phyloP scores from a whole-genome alignment of 176 grass and related monocot species.

The Oryza punctata region DNA sequence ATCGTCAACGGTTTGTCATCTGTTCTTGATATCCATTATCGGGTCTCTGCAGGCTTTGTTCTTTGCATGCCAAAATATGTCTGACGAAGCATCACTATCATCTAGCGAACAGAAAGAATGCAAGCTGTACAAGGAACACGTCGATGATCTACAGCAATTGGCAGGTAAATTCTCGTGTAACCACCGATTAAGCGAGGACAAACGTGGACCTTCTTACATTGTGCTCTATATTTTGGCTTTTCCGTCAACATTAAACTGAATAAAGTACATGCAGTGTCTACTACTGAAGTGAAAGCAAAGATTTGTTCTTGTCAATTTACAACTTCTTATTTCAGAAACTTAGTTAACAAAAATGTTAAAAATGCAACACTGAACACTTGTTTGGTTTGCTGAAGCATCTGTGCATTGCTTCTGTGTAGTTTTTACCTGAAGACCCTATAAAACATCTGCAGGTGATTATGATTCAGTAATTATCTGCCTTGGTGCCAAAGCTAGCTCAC shows the following conservation, averaged over 20 bases:
- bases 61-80: slow-evolving; percentile 68
- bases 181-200: neutral
- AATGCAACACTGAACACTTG: neutral
- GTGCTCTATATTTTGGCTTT: neutral
- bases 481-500: slow-evolving; percentile 63
- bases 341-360: neutral
- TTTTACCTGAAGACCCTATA: neutral
- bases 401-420: neutral
- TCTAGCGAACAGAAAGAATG: slow-evolving; percentile 42
- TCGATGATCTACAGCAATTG: slow-evolving; percentile 60
- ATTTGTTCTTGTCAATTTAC: slow-evolving; percentile 8
- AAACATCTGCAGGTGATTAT: slow-evolving; percentile 71
- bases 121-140: slow-evolving; percentile 56
- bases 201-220: neutral
- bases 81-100: slow-evolving; percentile 44
- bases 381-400: neutral
- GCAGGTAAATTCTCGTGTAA: slow-evolving; percentile 43
- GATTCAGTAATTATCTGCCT: slow-evolving; percentile 86
- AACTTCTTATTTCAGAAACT: neutral
- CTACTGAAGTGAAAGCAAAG: neutral
- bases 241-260: slow-evolving; percentile 19
- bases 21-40: slow-evolving; percentile 9
- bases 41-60: slow-evolving; percentile 67
- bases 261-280: neutral
- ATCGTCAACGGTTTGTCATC: neutral